Conservation (phyloP, 805 yeast genomes). For the Saccharomycopsis sp. region DNA sequence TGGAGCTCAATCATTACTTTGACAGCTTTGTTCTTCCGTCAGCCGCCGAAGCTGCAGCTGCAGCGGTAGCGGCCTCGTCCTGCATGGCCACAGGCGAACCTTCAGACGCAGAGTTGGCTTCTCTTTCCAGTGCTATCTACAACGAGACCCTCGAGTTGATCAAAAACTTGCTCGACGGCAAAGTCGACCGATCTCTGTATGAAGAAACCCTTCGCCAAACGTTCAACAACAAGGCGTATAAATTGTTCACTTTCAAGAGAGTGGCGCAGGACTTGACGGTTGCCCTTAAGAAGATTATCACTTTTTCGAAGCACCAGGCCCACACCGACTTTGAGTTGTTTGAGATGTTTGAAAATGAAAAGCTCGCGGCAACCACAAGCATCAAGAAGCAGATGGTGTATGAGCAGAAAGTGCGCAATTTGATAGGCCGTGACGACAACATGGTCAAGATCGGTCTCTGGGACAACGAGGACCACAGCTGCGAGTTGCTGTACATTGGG, state of each 20-base stretch:
- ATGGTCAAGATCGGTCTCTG: constrained; percentile 81
- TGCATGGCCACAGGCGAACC: not conserved
- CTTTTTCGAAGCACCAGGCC: too few species aligned
- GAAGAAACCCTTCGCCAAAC: constrained; percentile 95
- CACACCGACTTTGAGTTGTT: constrained; percentile 69
- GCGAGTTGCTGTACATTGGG: constrained; percentile 74
- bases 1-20: constrained; percentile 40
- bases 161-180: constrained; percentile 75
- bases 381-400: constrained; percentile 83
- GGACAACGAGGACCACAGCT: constrained; percentile 44
- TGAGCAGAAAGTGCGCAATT: constrained; percentile 77
- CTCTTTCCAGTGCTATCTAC: constrained; percentile 31
- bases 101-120: not conserved
- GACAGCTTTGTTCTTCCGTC: constrained; percentile 10
- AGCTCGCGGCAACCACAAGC: constrained; percentile 39
- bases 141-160: constrained; percentile 68
- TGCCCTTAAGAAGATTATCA: constrained; percentile 2
- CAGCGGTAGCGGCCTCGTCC: too few species aligned
- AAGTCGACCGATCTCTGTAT: constrained; percentile 86
- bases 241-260: constrained; percentile 86
- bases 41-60: not conserved
- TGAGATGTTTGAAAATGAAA: constrained; percentile 70
- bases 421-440: constrained; percentile 76
- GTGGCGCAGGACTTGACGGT: constrained; percentile 65
- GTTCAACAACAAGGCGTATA: constrained; percentile 86